Base-by-base conservation (phyloP, 208 protist species). In the Trypanosoma platydactyli region DNA sequence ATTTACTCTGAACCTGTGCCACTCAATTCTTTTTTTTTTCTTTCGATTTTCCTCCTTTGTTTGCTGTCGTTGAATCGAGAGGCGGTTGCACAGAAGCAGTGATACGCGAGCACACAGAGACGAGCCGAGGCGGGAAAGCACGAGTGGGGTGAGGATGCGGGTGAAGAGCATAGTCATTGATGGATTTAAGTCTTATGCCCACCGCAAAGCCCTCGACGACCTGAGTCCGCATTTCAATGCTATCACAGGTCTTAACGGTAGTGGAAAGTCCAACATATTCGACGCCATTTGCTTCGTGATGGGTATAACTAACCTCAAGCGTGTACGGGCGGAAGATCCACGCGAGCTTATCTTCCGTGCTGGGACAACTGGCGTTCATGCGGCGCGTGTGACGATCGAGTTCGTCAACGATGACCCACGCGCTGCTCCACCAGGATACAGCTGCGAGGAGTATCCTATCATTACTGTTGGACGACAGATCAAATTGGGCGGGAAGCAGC, bases 271-370 rank as follows among this genome's bases (percentile, higher is more conserved):
- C 18, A 99, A 99, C 84, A 99, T 99, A 57, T 95, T 99, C 35
- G 99, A 99, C 79, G 88, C 98, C n/a, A 99, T 99, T 72, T 99
- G 99, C 79, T 99, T 99, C 76, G 99, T 99, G 42, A 93, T 99
- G 44, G 99, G 99, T 64, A 99, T 99, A 60, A 97, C 97, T 0
- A 99, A 99, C 64, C 74, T 99, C n/a, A 94, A 89, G 40, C 87
- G 98, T 57, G 97, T 99, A 20, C 94, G 98, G 44, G 98, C 98
- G 0, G 84, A 87, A 35, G 97, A 97, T 62, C 83, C 99, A 20
- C 86, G 98, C 22, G 99, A 99, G 68, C 87, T 99, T 0, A 98
- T 99, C 12, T 99, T 99, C 79, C 99, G 99, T 74, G 89, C 98
- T 41, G 99, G 99, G 45, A 99, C 99, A 80, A 98, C 98, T 9